Base-by-base conservation (phyloP, 441 rosid species). In the Flueggea neowawraea region DNA sequence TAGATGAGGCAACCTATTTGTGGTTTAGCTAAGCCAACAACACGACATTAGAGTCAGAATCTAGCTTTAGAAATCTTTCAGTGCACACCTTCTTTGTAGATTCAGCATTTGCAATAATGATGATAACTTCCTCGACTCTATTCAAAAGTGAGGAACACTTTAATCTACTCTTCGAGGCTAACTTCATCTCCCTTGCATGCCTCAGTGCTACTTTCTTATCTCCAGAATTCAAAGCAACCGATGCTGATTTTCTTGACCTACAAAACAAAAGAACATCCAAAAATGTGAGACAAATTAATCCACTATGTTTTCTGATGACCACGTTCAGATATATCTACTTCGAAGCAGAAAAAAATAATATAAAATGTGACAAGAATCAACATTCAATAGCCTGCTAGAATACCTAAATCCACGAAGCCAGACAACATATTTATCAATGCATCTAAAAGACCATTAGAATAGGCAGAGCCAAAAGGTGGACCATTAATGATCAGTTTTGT, bases 91-190 rank as follows among this genome's bases (percentile, higher is more conserved):
- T 82, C 67, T 84, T 75, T 0, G 89, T 81, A 60, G 96, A 88
- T 70, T 84, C 96, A 13, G 88, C 90, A 74, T 76, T 75, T 44
- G 73, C 74, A 64, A 89, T 78, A 55, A 77, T 72, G 60, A 71
- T 75, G 57, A 89, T 75, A 54, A 89, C 79, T 75, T 87, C 93
- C 73, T 89, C 93, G 69, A 89, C 94, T 75, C 90, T 82, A 81
- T 80, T 84, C 74, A 92, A 69, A 71, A 87, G 86, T 1, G 89
- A 78, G 2, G 72, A 45, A 54, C 86, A 86, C 72, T 83, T 89
- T 68, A 84, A 89, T 81, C 94, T 85, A 72, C 78, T 86, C 73
- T 76, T 82, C 31, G 79, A 71, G 11, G 77, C 75, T 78, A 84
- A 39, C 80, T 86, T 92, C 70, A 88, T 49, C 71, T 83, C 88